Evolutionary conservation across 495 filamentous ascomycete species (phyloP).

Genomic region (Hyphodiscus hymeniophilus): DNA sequence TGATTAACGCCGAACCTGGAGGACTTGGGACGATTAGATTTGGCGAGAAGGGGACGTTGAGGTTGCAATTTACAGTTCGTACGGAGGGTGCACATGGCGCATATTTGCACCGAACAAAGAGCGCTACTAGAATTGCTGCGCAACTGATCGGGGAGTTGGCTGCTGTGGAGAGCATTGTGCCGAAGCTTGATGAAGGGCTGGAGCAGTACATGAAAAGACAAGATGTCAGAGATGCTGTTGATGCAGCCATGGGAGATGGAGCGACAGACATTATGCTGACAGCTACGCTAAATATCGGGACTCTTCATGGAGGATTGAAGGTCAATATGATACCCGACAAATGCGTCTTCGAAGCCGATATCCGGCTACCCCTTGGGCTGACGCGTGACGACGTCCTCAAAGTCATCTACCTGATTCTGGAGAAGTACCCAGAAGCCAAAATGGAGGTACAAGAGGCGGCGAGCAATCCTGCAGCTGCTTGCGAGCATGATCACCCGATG

Average conservation of each 20-base stretch:
- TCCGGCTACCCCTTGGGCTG: slow-evolving; percentile 7
- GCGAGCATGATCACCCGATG: slow-evolving; percentile 10
- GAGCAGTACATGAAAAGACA: slow-evolving; percentile 7
- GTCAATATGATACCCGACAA: slow-evolving; percentile 11
- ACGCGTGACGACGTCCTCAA: background rate
- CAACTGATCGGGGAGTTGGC: slow-evolving; percentile 4
- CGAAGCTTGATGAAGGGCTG: background rate
- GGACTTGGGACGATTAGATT: slow-evolving; percentile 10
- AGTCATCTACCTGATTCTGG: background rate
- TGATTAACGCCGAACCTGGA: slow-evolving; percentile 13
- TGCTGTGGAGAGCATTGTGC: slow-evolving; percentile 2
- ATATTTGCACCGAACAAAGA: slow-evolving; percentile 6
- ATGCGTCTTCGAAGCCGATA: slow-evolving; percentile 10
- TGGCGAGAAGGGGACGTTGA: slow-evolving; percentile 9
- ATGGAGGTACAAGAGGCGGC: slow-evolving; percentile 6
- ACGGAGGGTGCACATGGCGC: slow-evolving; percentile 11
- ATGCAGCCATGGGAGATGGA: slow-evolving; percentile 8
- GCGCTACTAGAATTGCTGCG: slow-evolving; percentile 10
- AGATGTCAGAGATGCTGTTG: slow-evolving; percentile 6
- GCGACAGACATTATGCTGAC: slow-evolving; percentile 5
- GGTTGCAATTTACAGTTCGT: background rate
- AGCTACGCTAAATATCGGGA: slow-evolving; percentile 9
- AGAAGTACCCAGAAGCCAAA: slow-evolving; percentile 4
- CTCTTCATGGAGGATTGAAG: slow-evolving; percentile 9
- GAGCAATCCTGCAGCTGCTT: slow-evolving; percentile 10